Evolutionary conservation across 176 grass and related monocot species (phyloP).

Genomic region (Areca catechu): DNA sequence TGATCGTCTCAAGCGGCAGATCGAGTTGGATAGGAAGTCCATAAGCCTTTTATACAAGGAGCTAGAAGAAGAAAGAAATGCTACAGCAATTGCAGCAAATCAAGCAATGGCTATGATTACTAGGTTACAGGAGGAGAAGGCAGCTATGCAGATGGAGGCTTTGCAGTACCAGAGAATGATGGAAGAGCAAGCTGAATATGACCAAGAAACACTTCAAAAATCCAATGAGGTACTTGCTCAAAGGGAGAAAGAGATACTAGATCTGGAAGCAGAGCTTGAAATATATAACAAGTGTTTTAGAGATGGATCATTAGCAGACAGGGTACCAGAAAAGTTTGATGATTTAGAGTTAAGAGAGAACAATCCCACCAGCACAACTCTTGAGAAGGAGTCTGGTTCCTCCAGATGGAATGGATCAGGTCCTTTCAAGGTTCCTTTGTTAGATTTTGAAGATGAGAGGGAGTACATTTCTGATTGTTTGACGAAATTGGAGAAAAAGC

Average conservation of each 20-base stretch:
- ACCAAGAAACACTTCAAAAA: constrained; percentile 52
- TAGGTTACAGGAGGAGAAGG: constrained; percentile 89
- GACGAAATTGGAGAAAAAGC: constrained; percentile 38
- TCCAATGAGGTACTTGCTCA: constrained; percentile 27
- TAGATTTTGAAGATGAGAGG: constrained; percentile 53
- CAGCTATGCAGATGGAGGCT: constrained; percentile 63
- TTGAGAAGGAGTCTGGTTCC: neutral
- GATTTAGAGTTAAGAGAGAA: too few species aligned
- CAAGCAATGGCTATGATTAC: constrained; percentile 96
- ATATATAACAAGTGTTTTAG: constrained; percentile 23
- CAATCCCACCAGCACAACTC: too few species aligned
- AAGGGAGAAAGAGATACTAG: constrained; percentile 36
- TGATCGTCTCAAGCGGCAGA: constrained; percentile 47
- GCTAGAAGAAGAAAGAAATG: constrained; percentile 78
- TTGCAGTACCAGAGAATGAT: constrained; percentile 69
- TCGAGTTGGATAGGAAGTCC: constrained; percentile 53
- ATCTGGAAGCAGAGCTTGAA: constrained; percentile 43
- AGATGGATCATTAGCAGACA: constrained; percentile 16
- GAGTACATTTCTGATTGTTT: constrained; percentile 38
- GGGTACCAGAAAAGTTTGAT: neutral
- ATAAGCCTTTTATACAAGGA: constrained; percentile 72
- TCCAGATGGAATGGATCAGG: neutral
- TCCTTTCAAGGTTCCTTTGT: constrained; percentile 24
- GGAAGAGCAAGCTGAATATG: constrained; percentile 80
- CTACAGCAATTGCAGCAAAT: constrained; percentile 64